Percentiles rank a stretch among this genome's conserved stretches.
Conservation (phyloP, 1,284 basidiomycete species). For the Stygiomarasmius scandens region DNA sequence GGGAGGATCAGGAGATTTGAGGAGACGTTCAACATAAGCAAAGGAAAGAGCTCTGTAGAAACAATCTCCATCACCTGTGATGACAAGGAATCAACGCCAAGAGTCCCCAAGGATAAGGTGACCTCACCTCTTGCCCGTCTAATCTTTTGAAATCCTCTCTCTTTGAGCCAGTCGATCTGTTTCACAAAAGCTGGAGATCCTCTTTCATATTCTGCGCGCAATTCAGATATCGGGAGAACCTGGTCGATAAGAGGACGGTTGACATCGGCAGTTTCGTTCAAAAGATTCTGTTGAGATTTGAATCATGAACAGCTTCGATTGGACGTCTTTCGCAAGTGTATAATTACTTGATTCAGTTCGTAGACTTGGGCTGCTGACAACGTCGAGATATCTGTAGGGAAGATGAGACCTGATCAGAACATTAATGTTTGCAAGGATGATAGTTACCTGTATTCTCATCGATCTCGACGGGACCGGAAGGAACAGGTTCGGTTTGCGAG, state of each 20-base stretch:
- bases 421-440: neutral
- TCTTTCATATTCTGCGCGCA: conserved; percentile 68
- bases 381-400: conserved; percentile 15
- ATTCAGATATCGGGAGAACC: conserved; percentile 47
- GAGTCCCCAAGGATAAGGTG: conserved; percentile 21
- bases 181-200: conserved; percentile 59
- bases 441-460: conserved; percentile 16
- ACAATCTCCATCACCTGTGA: conserved; percentile 81
- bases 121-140: conserved; percentile 68
- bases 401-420: neutral
- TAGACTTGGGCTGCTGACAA: conserved; percentile 18
- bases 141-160: conserved; percentile 61
- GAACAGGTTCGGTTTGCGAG: no score
- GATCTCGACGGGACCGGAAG: conserved; percentile 5
- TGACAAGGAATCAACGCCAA: conserved; percentile 9
- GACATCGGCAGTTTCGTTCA: conserved; percentile 50
- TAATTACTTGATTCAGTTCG: conserved; percentile 18
- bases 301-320: no score
- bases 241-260: conserved; percentile 54
- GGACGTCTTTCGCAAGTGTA: no score
- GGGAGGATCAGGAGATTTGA: conserved; percentile 45
- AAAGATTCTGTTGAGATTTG: conserved; percentile 36
- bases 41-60: conserved; percentile 80
- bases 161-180: conserved; percentile 67
- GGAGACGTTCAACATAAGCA: conserved; percentile 63